These are phyloP conservation scores for Incumbomyces lentus DNA, from an alignment of 2,329 filamentous ascomycete species.

Conservation along the genomic window DNA sequence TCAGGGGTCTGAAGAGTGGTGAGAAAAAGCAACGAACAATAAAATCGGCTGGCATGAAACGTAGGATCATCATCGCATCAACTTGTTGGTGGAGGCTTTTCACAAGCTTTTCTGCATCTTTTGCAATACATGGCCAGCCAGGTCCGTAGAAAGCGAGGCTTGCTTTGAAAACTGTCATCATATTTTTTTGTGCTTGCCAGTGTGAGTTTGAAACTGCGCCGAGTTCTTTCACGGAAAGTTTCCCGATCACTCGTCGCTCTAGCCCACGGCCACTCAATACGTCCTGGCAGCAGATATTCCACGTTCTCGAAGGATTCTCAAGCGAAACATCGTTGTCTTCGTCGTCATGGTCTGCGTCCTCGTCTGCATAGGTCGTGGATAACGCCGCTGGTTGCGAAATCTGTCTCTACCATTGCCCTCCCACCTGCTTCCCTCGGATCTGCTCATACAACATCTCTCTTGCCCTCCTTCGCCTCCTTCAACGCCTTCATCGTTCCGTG, in stretches of 20 bases:
- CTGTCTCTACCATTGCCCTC: constrained; percentile 25
- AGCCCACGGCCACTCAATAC: no score
- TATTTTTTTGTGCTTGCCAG: neutral
- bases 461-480: constrained; percentile 97
- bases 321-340: neutral
- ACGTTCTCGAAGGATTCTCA: neutral
- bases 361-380: no score
- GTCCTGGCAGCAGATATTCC: no score
- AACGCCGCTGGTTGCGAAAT: no score
- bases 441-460: constrained; percentile 70
- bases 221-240: neutral
- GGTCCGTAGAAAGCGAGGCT: neutral
- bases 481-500: constrained; percentile 97
- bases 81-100: no score
- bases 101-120: no score
- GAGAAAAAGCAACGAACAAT: no score
- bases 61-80: no score
- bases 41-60: no score
- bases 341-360: neutral
- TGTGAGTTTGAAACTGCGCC: neutral
- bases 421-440: constrained; percentile 15
- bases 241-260: no score
- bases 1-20: no score
- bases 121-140: no score
- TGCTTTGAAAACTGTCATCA: neutral